Conservation (phyloP, 495 filamentous ascomycete species). For the Aspergillus haitiensis region DNA sequence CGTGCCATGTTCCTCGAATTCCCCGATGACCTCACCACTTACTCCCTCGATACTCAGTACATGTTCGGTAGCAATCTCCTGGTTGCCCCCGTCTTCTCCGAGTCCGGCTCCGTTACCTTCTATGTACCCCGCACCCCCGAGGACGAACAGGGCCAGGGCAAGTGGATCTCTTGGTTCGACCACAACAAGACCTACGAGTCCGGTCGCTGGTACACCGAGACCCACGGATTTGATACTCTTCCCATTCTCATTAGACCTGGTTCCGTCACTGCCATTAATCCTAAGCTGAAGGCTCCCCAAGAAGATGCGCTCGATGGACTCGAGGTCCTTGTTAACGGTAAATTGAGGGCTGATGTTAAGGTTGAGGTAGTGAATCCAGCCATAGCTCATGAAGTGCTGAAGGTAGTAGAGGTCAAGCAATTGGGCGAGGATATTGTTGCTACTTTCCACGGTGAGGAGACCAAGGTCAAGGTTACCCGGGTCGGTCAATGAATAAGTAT, state of each 20-base stretch:
- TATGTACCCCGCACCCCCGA: constrained; percentile 52
- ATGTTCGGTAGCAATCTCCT: constrained; percentile 62
- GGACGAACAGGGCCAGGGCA: constrained; percentile 41
- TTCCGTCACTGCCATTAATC: constrained; percentile 39
- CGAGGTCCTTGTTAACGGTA: constrained; percentile 42
- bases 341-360: constrained; percentile 21
- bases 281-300: constrained; percentile 34
- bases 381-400: constrained; percentile 35
- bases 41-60: constrained; percentile 65
- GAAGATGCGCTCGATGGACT: constrained; percentile 40
- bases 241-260: constrained; percentile 43
- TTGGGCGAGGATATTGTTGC: constrained; percentile 14
- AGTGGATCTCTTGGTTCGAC: constrained; percentile 54
- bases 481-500: constrained; percentile 8
- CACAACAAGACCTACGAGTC: constrained; percentile 40
- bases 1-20: constrained; percentile 66
- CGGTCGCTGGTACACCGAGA: constrained; percentile 46
- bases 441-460: constrained; percentile 15
- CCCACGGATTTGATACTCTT: constrained; percentile 43
- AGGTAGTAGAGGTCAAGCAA: constrained; percentile 22
- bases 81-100: constrained; percentile 61
- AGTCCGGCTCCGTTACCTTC: constrained; percentile 59
- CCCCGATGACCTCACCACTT: constrained; percentile 60
- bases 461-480: constrained; percentile 20
- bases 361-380: constrained; percentile 41